Evolutionary conservation across 192 early-diverging fungal genomes (phyloP).

Genomic region (Rhizoclosmatium globosum): DNA sequence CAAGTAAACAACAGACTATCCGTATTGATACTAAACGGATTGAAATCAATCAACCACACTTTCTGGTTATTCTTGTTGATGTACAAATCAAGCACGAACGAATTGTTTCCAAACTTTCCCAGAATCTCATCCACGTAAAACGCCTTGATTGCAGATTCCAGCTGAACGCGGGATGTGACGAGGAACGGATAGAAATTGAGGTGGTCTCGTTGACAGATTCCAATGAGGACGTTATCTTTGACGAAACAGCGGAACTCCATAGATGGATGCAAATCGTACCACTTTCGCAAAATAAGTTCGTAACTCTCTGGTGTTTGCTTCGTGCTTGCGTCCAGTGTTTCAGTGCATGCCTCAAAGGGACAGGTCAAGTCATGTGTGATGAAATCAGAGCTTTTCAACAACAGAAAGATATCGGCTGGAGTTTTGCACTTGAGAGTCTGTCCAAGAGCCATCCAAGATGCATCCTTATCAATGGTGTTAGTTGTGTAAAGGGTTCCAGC

Average conservation of each 20-base stretch:
- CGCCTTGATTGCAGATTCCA: slow-evolving; percentile 61
- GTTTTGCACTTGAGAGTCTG: slow-evolving; percentile 80
- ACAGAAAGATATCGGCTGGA: slow-evolving; percentile 81
- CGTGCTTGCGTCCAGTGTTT: neutral
- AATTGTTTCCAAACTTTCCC: slow-evolving; percentile 67
- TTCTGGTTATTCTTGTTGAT: slow-evolving; percentile 65
- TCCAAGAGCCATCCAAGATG: slow-evolving; percentile 86
- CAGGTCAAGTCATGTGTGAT: slow-evolving; percentile 83
- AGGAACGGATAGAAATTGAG: slow-evolving; percentile 86
- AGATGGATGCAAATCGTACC: slow-evolving; percentile 88
- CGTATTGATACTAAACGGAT: slow-evolving; percentile 82
- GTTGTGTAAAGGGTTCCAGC: neutral
- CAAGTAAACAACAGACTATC: slow-evolving; percentile 87
- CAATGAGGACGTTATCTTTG: slow-evolving; percentile 70
- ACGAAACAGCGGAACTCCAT: slow-evolving; percentile 99
- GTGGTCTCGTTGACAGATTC: slow-evolving; percentile 85
- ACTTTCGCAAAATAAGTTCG: slow-evolving; percentile 86
- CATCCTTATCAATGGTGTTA: slow-evolving; percentile 63
- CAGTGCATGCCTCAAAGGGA: slow-evolving; percentile 75
- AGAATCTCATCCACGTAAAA: slow-evolving; percentile 76
- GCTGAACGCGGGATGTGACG: slow-evolving; percentile 54
- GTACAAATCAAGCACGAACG: slow-evolving; percentile 93
- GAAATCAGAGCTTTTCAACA: slow-evolving; percentile 95
- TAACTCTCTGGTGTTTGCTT: slow-evolving; percentile 48
- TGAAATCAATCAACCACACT: slow-evolving; percentile 90